Conservation (phyloP, 345 rosid genomes). For the Euclidium syriacum region DNA sequence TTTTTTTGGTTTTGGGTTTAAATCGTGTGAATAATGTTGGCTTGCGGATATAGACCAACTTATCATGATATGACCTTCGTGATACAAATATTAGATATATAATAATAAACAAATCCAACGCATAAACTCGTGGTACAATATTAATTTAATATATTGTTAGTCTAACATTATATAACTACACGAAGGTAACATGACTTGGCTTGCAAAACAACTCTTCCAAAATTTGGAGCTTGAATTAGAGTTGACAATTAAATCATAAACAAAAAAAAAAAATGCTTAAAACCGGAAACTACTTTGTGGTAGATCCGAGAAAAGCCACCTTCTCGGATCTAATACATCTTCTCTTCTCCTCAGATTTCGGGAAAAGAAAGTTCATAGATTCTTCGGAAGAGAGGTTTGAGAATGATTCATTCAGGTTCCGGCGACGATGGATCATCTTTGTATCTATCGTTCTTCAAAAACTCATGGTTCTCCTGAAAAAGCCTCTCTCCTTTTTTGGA, state of each 20-base stretch:
- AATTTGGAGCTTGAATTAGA: background rate
- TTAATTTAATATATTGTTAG: background rate
- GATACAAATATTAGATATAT: background rate
- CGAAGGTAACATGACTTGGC: slow-evolving; percentile 17
- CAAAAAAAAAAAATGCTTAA: background rate
- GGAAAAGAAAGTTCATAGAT: slow-evolving; percentile 22
- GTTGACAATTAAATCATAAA: slow-evolving; percentile 5
- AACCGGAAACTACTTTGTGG: slow-evolving; percentile 15
- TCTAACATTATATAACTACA: slow-evolving; percentile 6
- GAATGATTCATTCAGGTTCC: slow-evolving; percentile 13
- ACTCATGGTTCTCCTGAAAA: slow-evolving; percentile 22
- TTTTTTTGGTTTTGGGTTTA: no score
- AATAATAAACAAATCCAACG: background rate
- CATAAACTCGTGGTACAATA: slow-evolving; percentile 7
- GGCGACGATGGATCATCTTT: slow-evolving; percentile 50
- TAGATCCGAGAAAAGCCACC: slow-evolving; percentile 36
- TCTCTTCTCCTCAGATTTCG: slow-evolving; percentile 32
- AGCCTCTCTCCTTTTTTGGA: slow-evolving; percentile 24
- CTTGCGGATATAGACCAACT: background rate
- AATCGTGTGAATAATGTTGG: slow-evolving; percentile 6
- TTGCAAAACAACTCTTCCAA: slow-evolving; percentile 21
- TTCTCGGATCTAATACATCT: slow-evolving; percentile 33
- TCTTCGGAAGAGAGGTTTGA: slow-evolving; percentile 16
- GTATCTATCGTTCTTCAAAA: slow-evolving; percentile 42
- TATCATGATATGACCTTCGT: background rate